Evolutionary conservation across 176 grass and related monocot genomes (phyloP), one percentile per base, ranked within the genome.

Genomic region (Tuctoria greenei): DNA sequence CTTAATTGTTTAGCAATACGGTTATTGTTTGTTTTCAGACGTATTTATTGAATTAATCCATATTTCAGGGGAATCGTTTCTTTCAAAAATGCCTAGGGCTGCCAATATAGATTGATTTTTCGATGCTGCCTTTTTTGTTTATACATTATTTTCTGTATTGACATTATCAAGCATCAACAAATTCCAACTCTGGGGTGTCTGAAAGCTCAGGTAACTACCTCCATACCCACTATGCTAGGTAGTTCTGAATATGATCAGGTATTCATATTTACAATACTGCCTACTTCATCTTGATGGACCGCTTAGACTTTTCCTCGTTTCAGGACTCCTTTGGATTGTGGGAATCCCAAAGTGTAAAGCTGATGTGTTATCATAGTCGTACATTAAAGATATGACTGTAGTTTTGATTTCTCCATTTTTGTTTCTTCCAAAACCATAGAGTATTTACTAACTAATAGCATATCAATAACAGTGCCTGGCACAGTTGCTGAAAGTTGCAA

Each of bases 31-130:
- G 4, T 69, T 69, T 69, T 37, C 3, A 51, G 55, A n/a, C 39
- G 31, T 74, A 76, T 66, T 87, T 21, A 83, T n/a, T 76, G 17
- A 17, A 82, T 77, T 46, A 34, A 46, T 76, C 50, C 31, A 64
- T 85, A 25, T 50, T 87, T 34, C 83, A 97, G 93, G 88, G 69
- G 46, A 87, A 88, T 73, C 78, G 93, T 27, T 97, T 93, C 84
- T 91, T 93, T 67, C 65, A 91, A 83, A 93, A 91, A 21, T 97
- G 83, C 56, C 71, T 88, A 36, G 77, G 74, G 64, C 59, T 64
- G 43, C 61, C 62, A 85, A 90, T 68, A 67, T 76, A 18, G 75
- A 51, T 45, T 21, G 60, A 45, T 64, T 21, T n/a, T n/a, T 66
- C 21, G 5, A 31, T 74, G 63, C 54, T 45, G 26, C 27, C 21